Evolutionary conservation across 306 rosid genomes (phyloP), one percentile per base, ranked within the genome.

Genomic region (Rubus parviflorus): DNA sequence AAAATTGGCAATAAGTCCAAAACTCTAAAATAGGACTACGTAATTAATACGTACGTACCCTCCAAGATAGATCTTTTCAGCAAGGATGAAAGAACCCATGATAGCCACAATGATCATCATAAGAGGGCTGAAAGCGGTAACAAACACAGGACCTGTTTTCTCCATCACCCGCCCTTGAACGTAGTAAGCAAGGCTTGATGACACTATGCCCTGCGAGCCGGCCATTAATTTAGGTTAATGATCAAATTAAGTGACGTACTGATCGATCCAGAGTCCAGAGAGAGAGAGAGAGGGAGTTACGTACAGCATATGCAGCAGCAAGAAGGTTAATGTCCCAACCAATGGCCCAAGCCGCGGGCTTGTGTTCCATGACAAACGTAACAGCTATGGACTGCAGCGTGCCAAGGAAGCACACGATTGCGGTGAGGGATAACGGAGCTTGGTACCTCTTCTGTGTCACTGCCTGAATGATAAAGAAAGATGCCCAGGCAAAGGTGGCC

Each of bases 61-160:
- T 87, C 98, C 98, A 30, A 94, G 94, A 77, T 57, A 94, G 22
- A 94, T 86, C 4, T 88, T 83, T 54, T 94, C 98, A 5, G 90
- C 87, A 12, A 94, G 88, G 69, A 94, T 81, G 74, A 88, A 86
- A 49, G 91, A 90, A 8, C 94, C 96, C 93, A 94, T 83, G 85
- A 89, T 75, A 48, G 98, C 98, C 0, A 90, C 98, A 61, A 94
- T 77, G 75, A 94, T 94, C 98, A 94, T 89, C 96, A 91, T 91
- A 75, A 94, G 79, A 84, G 98, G 98, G 85, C 97, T 94, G 76
- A 94, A 94, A 66, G 98, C 93, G 48, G 98, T 91, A 20, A 96
- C 94, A 65, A 94, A 94, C 2, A 94, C 97, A 17, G 98, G 98
- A 5, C 98, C 98, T 78, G 80, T 91, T 76, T 73, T 90, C 83